Evolutionary conservation across 2,329 filamentous ascomycete genomes (phyloP), one percentile per base, ranked within the genome.

Genomic region (Conoideocrella luteorostrata): DNA sequence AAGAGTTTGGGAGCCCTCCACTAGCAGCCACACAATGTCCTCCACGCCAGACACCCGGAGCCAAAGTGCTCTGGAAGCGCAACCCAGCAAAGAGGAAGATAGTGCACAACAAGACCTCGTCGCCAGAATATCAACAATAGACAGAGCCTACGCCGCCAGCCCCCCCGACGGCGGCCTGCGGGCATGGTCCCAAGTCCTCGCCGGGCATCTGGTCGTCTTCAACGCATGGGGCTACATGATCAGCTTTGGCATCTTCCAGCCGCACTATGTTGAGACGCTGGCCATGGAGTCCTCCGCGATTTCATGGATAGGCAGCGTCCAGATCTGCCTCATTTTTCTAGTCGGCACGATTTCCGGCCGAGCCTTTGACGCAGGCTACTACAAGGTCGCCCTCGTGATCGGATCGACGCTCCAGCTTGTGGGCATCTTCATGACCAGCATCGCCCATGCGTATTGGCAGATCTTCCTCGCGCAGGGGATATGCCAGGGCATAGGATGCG

Each of bases 401-500:
- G 65, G 69, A 1, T 60, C 60, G 0, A 55, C 66, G 13, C 55
- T 79, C 23, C 69, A 77, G 44, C 48, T 71, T 0, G 20, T 70
- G 0, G 71, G 71, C 13, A 63, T 69, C 21, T 68, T 76, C 51
- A 61, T 65, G 52, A 70, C 70, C 7, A 71, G 68, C 24, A 54
- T 71, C 1, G 56, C 63, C 6, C 66, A 54, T 0, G 48, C 54
- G 18, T 74, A 73, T 52, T 74, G 68, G 65, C 69, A 75, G 36
- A 47, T 75, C 0, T 62, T 76, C 23, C 63, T 77, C 0, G 61
- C 68, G 0, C 78, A 82, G 49, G 78, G 75, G 0, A 48, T 82
- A 1, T 78, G 76, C 34, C 68, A 74, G 21, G 78, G 78, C 0
- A 58, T 82, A 1, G 78, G 78, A 1, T 64, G 66, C 52, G 70